These are phyloP conservation scores for Beauveria asiatica DNA, from an alignment of 2,329 filamentous ascomycete species.

Conservation along the genomic window DNA sequence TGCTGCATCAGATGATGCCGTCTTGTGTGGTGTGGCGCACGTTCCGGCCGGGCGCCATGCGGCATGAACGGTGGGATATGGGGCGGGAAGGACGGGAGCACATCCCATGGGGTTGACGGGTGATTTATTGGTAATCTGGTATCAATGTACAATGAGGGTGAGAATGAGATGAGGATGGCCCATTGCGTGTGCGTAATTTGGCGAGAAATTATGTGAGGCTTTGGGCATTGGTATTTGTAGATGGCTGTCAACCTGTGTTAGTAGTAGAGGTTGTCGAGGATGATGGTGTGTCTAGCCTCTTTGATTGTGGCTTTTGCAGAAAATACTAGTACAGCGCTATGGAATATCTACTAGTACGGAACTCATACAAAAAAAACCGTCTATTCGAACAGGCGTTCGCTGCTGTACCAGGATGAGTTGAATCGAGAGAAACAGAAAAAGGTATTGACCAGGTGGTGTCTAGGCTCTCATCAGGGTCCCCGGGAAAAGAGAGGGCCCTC, in stretches of 20 bases:
- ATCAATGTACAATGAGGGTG: not conserved
- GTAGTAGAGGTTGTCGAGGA: not conserved
- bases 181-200: not conserved
- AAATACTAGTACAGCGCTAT: too few species aligned
- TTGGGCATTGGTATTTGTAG: not conserved
- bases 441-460: not conserved
- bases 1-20: not conserved
- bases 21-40: slow-evolving; percentile 1
- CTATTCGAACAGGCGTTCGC: not conserved
- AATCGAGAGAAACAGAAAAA: not conserved
- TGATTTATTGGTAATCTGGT: not conserved
- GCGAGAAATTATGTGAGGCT: not conserved
- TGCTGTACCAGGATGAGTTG: not conserved
- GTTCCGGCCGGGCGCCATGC: not conserved
- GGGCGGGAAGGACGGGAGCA: slow-evolving; percentile 5
- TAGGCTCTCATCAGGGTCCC: slow-evolving; percentile 1
- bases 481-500: not conserved
- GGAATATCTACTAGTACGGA: too few species aligned
- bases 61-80: slow-evolving; percentile 9
- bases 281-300: not conserved
- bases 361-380: too few species aligned
- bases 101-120: not conserved
- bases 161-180: not conserved
- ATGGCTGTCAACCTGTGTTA: too few species aligned
- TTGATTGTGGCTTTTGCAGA: not conserved